A percentile compares a stretch with the other conserved stretches of the same genome.
These are phyloP conservation scores for Globisporangium parvum DNA, from an alignment of 352 stramenopile species.

Conservation along the genomic window DNA sequence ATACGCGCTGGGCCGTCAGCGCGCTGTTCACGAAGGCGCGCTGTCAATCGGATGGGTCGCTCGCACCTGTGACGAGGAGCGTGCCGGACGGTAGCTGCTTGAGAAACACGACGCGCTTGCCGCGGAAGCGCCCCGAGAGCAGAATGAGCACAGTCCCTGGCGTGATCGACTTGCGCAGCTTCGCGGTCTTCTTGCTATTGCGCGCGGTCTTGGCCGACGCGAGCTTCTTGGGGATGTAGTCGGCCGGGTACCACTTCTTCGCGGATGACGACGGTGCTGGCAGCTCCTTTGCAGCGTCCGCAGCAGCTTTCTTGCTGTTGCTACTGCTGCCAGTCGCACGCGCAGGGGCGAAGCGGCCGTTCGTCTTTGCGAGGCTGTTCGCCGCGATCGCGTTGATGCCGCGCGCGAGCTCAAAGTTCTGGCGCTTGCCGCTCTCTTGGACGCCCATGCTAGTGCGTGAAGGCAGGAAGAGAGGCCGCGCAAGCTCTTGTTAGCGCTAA, in stretches of 20 bases:
- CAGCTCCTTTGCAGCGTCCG: conserved; percentile 37
- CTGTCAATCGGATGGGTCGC: neutral
- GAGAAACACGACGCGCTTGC: conserved; percentile 98
- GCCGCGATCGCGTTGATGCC: conserved; percentile 74
- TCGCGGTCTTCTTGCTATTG: conserved; percentile 86
- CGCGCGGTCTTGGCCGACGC: conserved; percentile 68
- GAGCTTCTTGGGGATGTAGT: conserved; percentile 71
- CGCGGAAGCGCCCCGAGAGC: conserved; percentile 95
- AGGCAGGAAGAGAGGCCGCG: neutral
- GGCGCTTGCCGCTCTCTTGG: conserved; percentile 23
- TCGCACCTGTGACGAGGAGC: conserved; percentile 92
- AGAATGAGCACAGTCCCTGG: conserved; percentile 98
- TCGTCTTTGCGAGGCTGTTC: conserved; percentile 59
- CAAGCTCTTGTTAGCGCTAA: neutral
- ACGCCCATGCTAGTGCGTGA: conserved; percentile 4
- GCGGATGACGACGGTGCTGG: conserved; percentile 52
- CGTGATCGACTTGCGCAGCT: conserved; percentile 94
- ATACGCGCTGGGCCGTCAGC: too few species aligned
- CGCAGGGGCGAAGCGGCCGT: conserved; percentile 32
- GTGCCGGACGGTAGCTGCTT: conserved; percentile 96
- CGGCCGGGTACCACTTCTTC: conserved; percentile 74
- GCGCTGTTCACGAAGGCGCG: neutral
- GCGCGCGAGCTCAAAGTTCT: conserved; percentile 68
- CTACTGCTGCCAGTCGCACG: too few species aligned
- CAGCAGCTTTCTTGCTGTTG: conserved; percentile 9